Percentiles rank a stretch among this genome's conserved stretches.
Evolutionary conservation across 495 filamentous ascomycete species (phyloP).

Genomic region (Acidomyces sp.): DNA sequence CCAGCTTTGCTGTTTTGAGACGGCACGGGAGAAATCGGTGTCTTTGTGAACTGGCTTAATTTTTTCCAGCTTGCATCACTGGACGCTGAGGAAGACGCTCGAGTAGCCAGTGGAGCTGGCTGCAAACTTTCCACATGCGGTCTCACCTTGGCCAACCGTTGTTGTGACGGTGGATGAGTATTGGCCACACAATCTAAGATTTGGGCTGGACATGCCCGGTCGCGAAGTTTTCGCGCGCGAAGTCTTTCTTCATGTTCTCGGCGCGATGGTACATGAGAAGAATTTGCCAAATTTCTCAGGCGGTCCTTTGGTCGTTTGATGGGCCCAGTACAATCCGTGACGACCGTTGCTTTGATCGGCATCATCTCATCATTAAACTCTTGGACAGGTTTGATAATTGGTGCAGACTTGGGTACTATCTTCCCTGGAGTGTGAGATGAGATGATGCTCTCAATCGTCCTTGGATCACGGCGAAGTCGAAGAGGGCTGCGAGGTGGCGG

Average conservation of each 20-base stretch:
- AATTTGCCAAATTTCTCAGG: not conserved
- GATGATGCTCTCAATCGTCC: conserved; percentile 16
- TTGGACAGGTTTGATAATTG: conserved; percentile 6
- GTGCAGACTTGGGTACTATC: conserved; percentile 9
- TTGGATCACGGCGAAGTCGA: conserved; percentile 6
- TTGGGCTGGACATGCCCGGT: conserved; percentile 3
- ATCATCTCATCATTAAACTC: conserved; percentile 3
- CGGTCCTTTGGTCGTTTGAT: conserved; percentile 17
- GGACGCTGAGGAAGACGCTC: conserved; percentile 15
- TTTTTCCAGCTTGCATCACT: conserved; percentile 17
- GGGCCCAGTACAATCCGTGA: conserved; percentile 19
- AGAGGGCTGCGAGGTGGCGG: conserved; percentile 19
- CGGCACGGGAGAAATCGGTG: conserved; percentile 11
- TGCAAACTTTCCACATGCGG: conserved; percentile 13
- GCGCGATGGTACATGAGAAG: conserved; percentile 1
- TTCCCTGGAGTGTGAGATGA: not conserved
- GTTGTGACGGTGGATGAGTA: not conserved
- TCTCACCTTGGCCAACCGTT: conserved; percentile 13
- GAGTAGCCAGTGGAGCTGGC: conserved; percentile 9
- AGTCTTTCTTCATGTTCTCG: conserved; percentile 19
- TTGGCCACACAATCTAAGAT: conserved; percentile 9
- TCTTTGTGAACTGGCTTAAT: conserved; percentile 7
- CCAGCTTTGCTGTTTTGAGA: conserved; percentile 8
- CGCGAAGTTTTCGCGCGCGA: conserved; percentile 22
- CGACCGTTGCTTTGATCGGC: conserved; percentile 14